Evolutionary conservation across 768 basidiomycete species (phyloP), one percentile per base, ranked within the genome.

Genomic region (Leccinum obscurum): DNA sequence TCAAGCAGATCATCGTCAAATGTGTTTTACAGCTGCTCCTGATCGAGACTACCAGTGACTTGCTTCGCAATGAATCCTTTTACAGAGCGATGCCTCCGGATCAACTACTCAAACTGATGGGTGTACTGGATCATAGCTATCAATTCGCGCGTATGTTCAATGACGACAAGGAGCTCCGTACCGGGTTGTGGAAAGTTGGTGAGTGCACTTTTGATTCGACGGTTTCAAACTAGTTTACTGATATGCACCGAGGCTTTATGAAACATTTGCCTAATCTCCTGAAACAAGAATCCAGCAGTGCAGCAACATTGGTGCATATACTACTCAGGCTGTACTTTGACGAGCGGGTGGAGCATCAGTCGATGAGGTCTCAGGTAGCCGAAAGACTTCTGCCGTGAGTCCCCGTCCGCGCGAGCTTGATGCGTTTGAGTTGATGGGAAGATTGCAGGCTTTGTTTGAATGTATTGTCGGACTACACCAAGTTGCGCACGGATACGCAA

Each of bases 1-100:
- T 99, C 86, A 92, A 94, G 72, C 97, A 98, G 74, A 98, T 99
- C 76, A 98, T 99, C 62, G 95, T 98, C 65, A 98, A 98, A 89
- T 99, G 97, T 73, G 97, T 99, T 22, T 83, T 99, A 32, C 97
- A 99, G 68, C 77, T 99, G 22, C 81, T 98, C 56, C 83, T 99
- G 39, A 98, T 99, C 64, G 97, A 99, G 77, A 98, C 93, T 7
- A 96, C 95, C 3, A 95, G 94, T 69, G 97, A 98, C 65, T 80
- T 99, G 24, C 82, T 99, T 34, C 91, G 94, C 61, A 98, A 96
- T 69, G 83, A 93, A 60, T 86, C 90, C 44, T 92, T 99, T 51
- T 98, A 98, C 77, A 83, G 80, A 51, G 93, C 90, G 4, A 98
- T 98, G 66, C 97, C 97, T 39, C 93, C 97, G 1, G 89, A 93